Evolutionary conservation across 1,139 yeast species (phyloP), one percentile per base, ranked within the genome.

Genomic region (Suhomyces maxii): DNA sequence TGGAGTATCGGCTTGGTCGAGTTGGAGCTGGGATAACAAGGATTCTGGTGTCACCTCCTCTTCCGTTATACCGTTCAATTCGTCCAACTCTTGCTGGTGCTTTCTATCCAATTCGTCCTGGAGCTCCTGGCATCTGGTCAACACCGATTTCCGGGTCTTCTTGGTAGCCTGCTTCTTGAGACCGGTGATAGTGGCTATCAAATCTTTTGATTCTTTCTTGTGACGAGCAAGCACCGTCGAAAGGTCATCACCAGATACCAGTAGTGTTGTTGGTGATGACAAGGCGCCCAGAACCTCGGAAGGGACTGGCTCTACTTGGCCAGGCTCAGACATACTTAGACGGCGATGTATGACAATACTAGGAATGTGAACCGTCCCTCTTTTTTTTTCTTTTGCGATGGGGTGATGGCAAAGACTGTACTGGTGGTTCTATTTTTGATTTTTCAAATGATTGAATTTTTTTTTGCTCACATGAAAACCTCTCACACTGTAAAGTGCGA

Each of bases 131-230:
- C 91, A 84, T 57, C 78, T 79, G 46, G 72, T 72, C 53, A 71
- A 56, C 5, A 83, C 79, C 41, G 70, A 73, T 63, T 83, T 84
- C 56, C 88, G 79, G 39, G 85, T 88, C 47, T 89, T 84, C 63
- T 89, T 89, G 14, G 89, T 82, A 3, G 93, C 93, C 64, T 85
- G 93, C 57, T 89, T 88, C 68, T 86, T 88, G 75, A 89, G 67
- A 1, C 86, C 85, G 1, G 96, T 88, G 26, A 83, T 73, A 34
- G 79, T 77, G 10, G 86, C 84, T 18, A 80, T 73, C 50, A 89
- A 69, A 48, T 88, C 91, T 53, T 82, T 77, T 49, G 67, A 67
- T 63, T 89, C 95, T 58, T 82, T 83, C 56, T 81, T 76, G 57
- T 90, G 97, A 48, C 85, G 76, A 1, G 80, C 73, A 14, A 80